Percentiles rank a stretch among this genome's conserved stretches.
phyloP scores from a whole-genome alignment of 1,139 yeast species.

The Tardiomyces blankii region DNA sequence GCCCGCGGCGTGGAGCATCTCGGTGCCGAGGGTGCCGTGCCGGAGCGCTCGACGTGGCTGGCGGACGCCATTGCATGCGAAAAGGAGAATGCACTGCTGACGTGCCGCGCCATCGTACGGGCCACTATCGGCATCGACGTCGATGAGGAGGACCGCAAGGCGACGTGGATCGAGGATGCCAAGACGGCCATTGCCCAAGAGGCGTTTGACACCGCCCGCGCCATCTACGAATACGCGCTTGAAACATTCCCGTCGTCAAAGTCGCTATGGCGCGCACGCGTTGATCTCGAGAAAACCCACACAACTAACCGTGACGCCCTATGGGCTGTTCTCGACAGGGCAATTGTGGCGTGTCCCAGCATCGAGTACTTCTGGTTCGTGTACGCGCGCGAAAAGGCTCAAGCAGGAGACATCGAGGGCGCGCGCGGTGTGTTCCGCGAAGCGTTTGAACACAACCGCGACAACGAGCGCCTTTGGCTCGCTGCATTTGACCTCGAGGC shows the following conservation, averaged over 20 bases:
- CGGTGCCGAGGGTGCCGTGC: slow-evolving; percentile 20
- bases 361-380: slow-evolving; percentile 46
- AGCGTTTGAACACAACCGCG: slow-evolving; percentile 35
- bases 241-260: slow-evolving; percentile 38
- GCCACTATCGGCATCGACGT: slow-evolving; percentile 22
- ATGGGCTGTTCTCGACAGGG: slow-evolving; percentile 40
- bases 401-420: slow-evolving; percentile 33
- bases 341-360: slow-evolving; percentile 38
- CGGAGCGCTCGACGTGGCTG: slow-evolving; percentile 36
- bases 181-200: slow-evolving; percentile 20
- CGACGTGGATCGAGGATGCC: slow-evolving; percentile 29
- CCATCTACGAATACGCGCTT: slow-evolving; percentile 39
- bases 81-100: slow-evolving; percentile 20
- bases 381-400: slow-evolving; percentile 66
- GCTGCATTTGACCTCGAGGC: slow-evolving; percentile 59
- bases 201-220: slow-evolving; percentile 31
- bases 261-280: slow-evolving; percentile 45
- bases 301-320: slow-evolving; percentile 25
- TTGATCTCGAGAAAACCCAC: slow-evolving; percentile 34
- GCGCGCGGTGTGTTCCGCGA: slow-evolving; percentile 45
- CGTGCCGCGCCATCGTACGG: slow-evolving; percentile 26
- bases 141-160: slow-evolving; percentile 16
- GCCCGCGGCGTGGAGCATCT: slow-evolving; percentile 43
- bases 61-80: slow-evolving; percentile 35
- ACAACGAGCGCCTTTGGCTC: slow-evolving; percentile 51